Evolutionary conservation across 2,329 filamentous ascomycete species (phyloP), one percentile per base, ranked within the genome.

Genomic region (Cryphonectria naterciae): DNA sequence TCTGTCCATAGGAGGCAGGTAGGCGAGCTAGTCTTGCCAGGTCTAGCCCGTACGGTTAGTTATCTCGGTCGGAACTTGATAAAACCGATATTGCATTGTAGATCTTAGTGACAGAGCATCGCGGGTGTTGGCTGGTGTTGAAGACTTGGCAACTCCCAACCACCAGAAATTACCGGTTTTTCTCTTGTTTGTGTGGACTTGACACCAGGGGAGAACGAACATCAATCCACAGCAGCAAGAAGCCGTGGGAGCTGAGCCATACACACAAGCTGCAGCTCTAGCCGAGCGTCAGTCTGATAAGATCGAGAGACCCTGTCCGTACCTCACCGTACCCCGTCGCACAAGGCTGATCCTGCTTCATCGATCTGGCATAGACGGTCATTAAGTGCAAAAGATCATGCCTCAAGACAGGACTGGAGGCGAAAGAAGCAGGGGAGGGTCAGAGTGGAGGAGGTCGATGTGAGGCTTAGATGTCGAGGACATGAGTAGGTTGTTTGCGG

Each of bases 1-100:
- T 58, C 54, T 32, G 28, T 35, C 54, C 54, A 19, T 17, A 35
- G 54, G 54, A 32, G 54, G 54, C 28, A 58, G 54, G 54, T 32
- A 58, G 54, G 28, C 54, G 35, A 28, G 25, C 54, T 58, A 32
- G 54, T 17, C 54, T 32, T 8, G 54, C 54, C 54, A 35, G 28
- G 54, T 17, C 54, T 49, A 58, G 54, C 32, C 25, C 15, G 28
- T 32, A 32, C 25, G 54, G 15, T 32, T 58, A 58, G 4, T 19
- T 32, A 58, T 32, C 13, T 58, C 25, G 52, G 54, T 32, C 54
- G 54, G 28, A 17, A 32, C 15, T 58, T 58, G 17, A 58, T 17
- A 32, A 32, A 58, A 28, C 54, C 28, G 54, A 58, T 58, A 58
- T 58, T 58, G 54, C 54, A 58, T 58, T 58, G 54, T 32, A 58